phyloP scores from a whole-genome alignment of 2,329 filamentous ascomycete genomes.

The Curvularia eragrostidis region DNA sequence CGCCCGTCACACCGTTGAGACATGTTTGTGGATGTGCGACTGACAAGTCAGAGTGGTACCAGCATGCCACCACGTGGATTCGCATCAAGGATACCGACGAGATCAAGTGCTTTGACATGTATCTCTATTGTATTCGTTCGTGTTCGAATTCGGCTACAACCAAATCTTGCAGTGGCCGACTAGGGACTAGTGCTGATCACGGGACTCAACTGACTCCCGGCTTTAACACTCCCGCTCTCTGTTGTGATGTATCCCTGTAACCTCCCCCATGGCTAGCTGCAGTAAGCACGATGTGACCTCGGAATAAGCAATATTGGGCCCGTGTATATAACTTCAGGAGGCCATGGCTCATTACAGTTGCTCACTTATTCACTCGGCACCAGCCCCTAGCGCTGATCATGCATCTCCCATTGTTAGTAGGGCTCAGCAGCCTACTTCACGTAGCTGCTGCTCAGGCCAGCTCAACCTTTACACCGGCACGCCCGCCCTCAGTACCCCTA shows the following conservation, averaged over 20 bases:
- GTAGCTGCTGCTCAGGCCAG: conserved; percentile 17
- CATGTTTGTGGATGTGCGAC: background rate
- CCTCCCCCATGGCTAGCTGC: conserved; percentile 7
- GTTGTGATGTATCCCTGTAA: conserved; percentile 2
- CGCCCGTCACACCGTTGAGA: background rate
- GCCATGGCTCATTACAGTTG: background rate
- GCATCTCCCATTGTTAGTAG: conserved; percentile 24
- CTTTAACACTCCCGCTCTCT: conserved; percentile 1
- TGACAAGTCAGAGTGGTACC: conserved; percentile 7
- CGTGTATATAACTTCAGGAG: conserved; percentile 4
- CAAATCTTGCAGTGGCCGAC: background rate
- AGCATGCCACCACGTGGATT: conserved; percentile 4
- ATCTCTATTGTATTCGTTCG: background rate
- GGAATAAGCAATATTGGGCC: background rate
- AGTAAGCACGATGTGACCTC: conserved; percentile 1
- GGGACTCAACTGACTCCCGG: background rate
- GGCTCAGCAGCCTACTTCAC: conserved; percentile 28
- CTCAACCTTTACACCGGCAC: conserved; percentile 68
- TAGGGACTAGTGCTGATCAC: conserved; percentile 6
- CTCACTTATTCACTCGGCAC: background rate
- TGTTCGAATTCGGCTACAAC: background rate
- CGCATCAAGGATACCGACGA: background rate
- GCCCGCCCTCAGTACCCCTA: conserved; percentile 72
- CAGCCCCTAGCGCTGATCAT: conserved; percentile 21
- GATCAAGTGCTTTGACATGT: background rate